Evolutionary conservation across 163 green algal genomes (phyloP).

Genomic region (Scenedesmus sp.): DNA sequence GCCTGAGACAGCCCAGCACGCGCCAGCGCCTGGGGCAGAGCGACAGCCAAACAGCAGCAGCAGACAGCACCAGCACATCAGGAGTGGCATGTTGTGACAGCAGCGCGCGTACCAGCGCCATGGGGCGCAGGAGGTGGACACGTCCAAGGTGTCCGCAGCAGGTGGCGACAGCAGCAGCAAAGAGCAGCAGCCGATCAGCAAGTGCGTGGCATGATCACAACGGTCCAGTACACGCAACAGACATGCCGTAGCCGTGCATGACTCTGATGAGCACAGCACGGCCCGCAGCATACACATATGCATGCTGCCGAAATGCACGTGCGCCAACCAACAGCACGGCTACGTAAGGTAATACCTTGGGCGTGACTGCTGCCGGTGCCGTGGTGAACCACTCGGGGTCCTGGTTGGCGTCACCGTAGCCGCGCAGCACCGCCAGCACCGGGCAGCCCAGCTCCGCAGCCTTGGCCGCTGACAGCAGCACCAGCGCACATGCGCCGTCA

Average conservation of each 20-base stretch:
- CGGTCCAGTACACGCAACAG: not conserved
- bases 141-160: too few species aligned
- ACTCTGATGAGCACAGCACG: too few species aligned
- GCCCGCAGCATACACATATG: too few species aligned
- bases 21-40: conserved; percentile 53
- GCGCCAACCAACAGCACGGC: not conserved
- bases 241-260: not conserved
- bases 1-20: conserved; percentile 55
- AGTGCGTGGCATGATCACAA: not conserved
- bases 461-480: conserved; percentile 66
- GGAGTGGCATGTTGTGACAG: not conserved
- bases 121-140: not conserved
- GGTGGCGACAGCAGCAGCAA: not conserved
- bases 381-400: conserved; percentile 87
- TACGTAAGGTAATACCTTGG: conserved; percentile 50
- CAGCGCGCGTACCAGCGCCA: not conserved
- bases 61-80: not conserved
- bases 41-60: not conserved
- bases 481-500: conserved; percentile 90
- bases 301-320: not conserved
- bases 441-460: conserved; percentile 41
- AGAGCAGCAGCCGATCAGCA: not conserved
- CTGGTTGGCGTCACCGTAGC: conserved; percentile 85
- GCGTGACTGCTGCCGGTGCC: conserved; percentile 78
- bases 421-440: conserved; percentile 77